Evolutionary conservation across 2,329 filamentous ascomycete species (phyloP), one percentile per base, ranked within the genome.

Genomic region (Plectosphaerella sp.): DNA sequence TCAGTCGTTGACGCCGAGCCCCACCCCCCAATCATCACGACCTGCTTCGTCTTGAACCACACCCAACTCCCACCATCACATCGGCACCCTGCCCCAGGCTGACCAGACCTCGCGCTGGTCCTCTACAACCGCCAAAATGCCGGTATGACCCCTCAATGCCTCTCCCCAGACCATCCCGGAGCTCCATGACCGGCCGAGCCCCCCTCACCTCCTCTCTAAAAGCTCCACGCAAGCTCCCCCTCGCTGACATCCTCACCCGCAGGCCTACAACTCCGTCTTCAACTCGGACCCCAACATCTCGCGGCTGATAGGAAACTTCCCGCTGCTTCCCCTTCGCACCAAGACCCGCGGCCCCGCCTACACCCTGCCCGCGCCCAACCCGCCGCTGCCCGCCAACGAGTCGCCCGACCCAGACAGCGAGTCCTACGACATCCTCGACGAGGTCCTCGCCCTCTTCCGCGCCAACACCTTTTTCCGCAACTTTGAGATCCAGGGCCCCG

Each of bases 241-340:
- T 47, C 36, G 53, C 64, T 64, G 59, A 70, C 55, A 57, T 53
- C 52, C 48, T 20, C 52, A 18, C 47, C 51, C 50, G 54, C 58
- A 96, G 91, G 93, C 93, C 74, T 97, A 97, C 82, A 95, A 97
- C 81, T 96, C 90, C 71, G 89, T 96, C 80, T 97, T 97, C 84
- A 87, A 87, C 84, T 86, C 71, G 75, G 93, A 83, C 82, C 91
- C 82, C 78, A 87, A 76, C 59, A 67, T 71, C 57, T 78, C 77
- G 41, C 78, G 76, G 52, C 73, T 79, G 60, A 74, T 86, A 79
- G 91, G 93, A 70, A 97, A 97, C 82, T 92, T 97, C 68, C 92
- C 93, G 20, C 85, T 97, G 61, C 87, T 97, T 50, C 93, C 94
- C 1, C 87, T 99, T 51, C 92, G 94, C 64, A 97, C 94, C 64